These are phyloP conservation scores for Aspergillus calidoustus DNA, from an alignment of 2,329 filamentous ascomycete species.

Conservation along the genomic window DNA sequence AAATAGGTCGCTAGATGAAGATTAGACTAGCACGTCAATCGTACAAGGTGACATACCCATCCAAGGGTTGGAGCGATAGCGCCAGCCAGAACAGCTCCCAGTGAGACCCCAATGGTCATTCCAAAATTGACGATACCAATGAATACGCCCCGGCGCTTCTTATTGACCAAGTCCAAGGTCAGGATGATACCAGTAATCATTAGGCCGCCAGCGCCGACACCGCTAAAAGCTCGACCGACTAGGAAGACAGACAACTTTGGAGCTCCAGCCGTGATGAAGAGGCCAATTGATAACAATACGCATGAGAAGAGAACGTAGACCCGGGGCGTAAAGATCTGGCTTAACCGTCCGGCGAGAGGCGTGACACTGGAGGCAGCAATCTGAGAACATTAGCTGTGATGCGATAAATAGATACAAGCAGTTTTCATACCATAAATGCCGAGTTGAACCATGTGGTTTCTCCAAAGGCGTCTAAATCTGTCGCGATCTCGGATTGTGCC, in stretches of 20 bases:
- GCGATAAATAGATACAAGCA: background rate
- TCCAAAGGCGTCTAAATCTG: conserved; percentile 74
- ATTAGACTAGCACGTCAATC: background rate
- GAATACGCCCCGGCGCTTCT: conserved; percentile 70
- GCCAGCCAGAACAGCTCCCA: conserved; percentile 73
- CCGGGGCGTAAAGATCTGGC: conserved; percentile 73
- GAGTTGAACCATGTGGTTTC: conserved; percentile 81
- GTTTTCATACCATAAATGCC: conserved; percentile 64
- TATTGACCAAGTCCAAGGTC: conserved; percentile 72
- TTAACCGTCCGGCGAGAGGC: conserved; percentile 72
- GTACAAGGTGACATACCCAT: conserved; percentile 62
- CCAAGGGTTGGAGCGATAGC: conserved; percentile 66
- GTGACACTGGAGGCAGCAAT: conserved; percentile 64
- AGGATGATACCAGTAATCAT: conserved; percentile 76
- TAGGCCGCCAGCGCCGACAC: conserved; percentile 71
- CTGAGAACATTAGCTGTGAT: conserved; percentile 31
- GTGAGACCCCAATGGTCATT: conserved; percentile 71
- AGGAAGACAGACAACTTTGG: conserved; percentile 66
- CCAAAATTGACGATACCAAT: conserved; percentile 75
- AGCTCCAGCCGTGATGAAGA: conserved; percentile 67
- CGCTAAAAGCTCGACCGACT: conserved; percentile 68
- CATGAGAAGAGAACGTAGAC: conserved; percentile 67
- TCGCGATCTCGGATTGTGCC: conserved; percentile 76
- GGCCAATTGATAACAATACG: conserved; percentile 63
- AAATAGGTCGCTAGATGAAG: conserved; percentile 65